Evolutionary conservation across 441 rosid species (phyloP).

Genomic region (Mallotus japonicus): DNA sequence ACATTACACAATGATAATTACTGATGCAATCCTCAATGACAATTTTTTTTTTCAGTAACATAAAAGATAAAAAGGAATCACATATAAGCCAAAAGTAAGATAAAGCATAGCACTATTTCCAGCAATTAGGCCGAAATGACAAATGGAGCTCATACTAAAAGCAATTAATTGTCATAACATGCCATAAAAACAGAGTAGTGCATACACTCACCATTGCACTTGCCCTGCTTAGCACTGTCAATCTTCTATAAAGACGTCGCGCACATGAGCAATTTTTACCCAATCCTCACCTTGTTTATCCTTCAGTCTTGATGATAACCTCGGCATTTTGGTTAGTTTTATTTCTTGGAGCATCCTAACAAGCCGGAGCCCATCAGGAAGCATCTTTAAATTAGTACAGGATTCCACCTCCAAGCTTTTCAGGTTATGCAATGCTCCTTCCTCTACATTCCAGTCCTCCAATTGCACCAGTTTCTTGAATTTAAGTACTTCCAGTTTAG

Average conservation of each 20-base stretch:
- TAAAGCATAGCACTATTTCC: too few species aligned
- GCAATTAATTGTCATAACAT: too few species aligned
- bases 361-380: constrained; percentile 4
- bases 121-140: too few species aligned
- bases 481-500: constrained; percentile 7
- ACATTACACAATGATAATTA: too few species aligned
- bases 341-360: background rate
- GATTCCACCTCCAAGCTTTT: constrained; percentile 10
- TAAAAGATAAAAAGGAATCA: too few species aligned
- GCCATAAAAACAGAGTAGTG: too few species aligned
- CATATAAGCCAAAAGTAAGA: too few species aligned
- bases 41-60: background rate
- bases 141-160: too few species aligned
- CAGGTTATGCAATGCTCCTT: background rate
- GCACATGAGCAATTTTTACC: constrained; percentile 3
- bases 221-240: background rate
- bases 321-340: background rate
- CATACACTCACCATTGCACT: too few species aligned
- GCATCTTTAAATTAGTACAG: constrained; percentile 2
- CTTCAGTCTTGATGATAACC: background rate
- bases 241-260: background rate
- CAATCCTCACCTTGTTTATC: constrained; percentile 6
- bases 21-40: too few species aligned
- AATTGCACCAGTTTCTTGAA: background rate
- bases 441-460: constrained; percentile 9